Conservation (phyloP, 1,284 basidiomycete genomes). For the Boletus sp. region DNA sequence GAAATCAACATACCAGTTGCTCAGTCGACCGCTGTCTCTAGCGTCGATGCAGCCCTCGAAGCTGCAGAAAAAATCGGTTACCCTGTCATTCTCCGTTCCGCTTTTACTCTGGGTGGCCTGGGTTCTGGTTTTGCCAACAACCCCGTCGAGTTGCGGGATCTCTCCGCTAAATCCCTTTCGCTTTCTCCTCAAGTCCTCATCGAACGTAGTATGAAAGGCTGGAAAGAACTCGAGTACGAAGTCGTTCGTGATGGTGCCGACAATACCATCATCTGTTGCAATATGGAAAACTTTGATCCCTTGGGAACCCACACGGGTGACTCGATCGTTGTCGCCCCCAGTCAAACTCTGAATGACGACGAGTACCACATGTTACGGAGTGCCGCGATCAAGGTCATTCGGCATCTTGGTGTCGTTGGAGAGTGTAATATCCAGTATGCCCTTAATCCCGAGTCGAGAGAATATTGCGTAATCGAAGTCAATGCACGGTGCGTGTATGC, state of each 20-base stretch:
- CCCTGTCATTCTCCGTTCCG: conserved; percentile 97
- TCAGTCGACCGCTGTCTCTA: conserved; percentile 96
- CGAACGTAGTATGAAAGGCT: conserved; percentile 98
- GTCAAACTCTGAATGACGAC: conserved; percentile 95
- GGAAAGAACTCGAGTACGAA: conserved; percentile 99
- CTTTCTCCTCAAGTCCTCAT: conserved; percentile 96
- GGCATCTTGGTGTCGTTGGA: conserved; percentile 97
- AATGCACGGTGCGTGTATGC: conserved; percentile 75
- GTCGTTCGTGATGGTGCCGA: conserved; percentile 97
- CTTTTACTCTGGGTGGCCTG: conserved; percentile 97
- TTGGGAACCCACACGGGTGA: conserved; percentile 99
- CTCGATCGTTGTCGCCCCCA: conserved; percentile 99
- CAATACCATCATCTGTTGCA: conserved; percentile 95
- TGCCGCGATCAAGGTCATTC: conserved; percentile 96
- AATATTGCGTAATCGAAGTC: conserved; percentile 99
- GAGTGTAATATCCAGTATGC: conserved; percentile 99
- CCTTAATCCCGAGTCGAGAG: conserved; percentile 87
- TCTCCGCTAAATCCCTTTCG: conserved; percentile 89
- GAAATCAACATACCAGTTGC: conserved; percentile 99
- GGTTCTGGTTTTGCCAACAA: conserved; percentile 98
- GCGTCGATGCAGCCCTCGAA: conserved; percentile 87
- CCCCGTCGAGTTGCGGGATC: conserved; percentile 91
- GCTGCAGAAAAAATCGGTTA: conserved; percentile 95
- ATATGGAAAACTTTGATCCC: conserved; percentile 99
- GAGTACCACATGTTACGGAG: conserved; percentile 99